Conservation (phyloP, 2,329 filamentous ascomycete species). For the Chalara sp. region DNA sequence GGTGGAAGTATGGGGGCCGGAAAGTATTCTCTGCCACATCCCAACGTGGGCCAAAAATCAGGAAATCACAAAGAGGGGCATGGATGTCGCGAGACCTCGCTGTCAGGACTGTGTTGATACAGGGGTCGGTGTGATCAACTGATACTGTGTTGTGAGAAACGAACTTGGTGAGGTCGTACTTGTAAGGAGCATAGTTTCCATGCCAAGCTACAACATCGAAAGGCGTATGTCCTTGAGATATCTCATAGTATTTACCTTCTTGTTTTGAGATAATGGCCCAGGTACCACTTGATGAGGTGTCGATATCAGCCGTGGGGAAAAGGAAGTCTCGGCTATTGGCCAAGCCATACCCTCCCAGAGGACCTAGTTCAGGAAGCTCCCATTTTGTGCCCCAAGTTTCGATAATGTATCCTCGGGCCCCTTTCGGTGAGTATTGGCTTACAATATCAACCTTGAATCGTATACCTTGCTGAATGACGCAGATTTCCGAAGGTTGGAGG, state of each 20-base stretch:
- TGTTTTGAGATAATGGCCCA: conserved; percentile 57
- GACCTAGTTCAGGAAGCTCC: conserved; percentile 56
- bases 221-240: conserved; percentile 61
- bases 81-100: conserved; percentile 46
- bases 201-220: conserved; percentile 78
- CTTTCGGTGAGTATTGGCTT: conserved; percentile 39
- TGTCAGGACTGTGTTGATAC: conserved; percentile 59
- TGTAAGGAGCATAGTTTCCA: conserved; percentile 59
- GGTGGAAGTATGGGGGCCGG: conserved; percentile 51
- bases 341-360: conserved; percentile 56
- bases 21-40: conserved; percentile 53
- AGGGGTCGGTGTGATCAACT: conserved; percentile 60
- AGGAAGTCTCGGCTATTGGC: conserved; percentile 61
- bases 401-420: conserved; percentile 53
- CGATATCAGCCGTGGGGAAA: conserved; percentile 47
- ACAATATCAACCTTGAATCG: conserved; percentile 54
- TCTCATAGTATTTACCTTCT: conserved; percentile 55
- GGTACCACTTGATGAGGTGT: conserved; percentile 42
- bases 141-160: conserved; percentile 51
- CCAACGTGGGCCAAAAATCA: conserved; percentile 63
- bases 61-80: conserved; percentile 55
- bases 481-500: conserved; percentile 58
- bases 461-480: conserved; percentile 56
- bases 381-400: conserved; percentile 60
- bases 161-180: conserved; percentile 54